Evolutionary conservation across 768 basidiomycete species (phyloP), one percentile per base, ranked within the genome.

Genomic region (Leucocoprinus sp.): DNA sequence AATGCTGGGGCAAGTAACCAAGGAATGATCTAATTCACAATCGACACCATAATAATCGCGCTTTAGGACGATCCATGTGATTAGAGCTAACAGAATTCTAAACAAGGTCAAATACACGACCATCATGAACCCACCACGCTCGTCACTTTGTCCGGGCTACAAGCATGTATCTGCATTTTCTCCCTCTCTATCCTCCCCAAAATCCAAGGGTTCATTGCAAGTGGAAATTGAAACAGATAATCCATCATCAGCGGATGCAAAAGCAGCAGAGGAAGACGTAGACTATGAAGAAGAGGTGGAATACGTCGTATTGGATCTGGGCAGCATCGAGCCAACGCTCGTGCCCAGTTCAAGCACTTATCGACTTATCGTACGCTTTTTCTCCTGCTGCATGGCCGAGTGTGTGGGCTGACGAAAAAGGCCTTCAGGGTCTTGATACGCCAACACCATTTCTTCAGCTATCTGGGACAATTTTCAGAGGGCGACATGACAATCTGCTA

Each of bases 221-320:
- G 9, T 31, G 9, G 31, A 31, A 11, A 8, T 11, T 8, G 31
- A 31, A 8, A 14, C 31, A 14, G 11, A 31, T 31, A 31, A 14
- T 14, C 9, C 26, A 5, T 5, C 26, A 5, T 11, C 26, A n/a
- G n/a, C n/a, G n/a, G n/a, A n/a, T 28, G 68, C 80, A 0, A 77
- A 90, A 27, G 72, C 80, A 23, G 75, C 80, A 22, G 85, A 85
- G 52, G 72, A 82, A 49, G 64, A 71, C 15, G 69, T 71, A 17
- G 46, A 48, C 19, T 48, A 41, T 2, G 72, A 75, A 49, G 77
- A 78, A 47, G 78, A 77, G 49, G 75, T 82, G 3, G 66, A 65
- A 6, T 88, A 87, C 54, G 75, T 87, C 9, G 86, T 84, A 0
- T 68, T 91, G 15, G 88, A 90, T 57, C 65, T 91, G 1, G 84